A percentile compares a stretch with the other conserved stretches of the same genome.
Conservation (phyloP, 306 rosid species). For the Vigna radiata region DNA sequence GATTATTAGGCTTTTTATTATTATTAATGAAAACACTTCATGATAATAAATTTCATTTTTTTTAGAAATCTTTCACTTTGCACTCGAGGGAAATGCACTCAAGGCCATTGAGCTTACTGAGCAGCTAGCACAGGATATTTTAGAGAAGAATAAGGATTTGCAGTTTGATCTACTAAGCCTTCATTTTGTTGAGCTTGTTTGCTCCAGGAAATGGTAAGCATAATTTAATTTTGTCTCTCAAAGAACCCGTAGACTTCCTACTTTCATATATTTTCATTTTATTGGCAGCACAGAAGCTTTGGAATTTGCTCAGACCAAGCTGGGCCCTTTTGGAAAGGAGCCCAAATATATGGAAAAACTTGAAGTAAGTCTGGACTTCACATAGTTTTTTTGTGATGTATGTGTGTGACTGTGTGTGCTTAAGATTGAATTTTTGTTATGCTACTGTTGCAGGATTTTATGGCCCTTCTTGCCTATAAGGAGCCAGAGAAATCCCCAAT, state of each 20-base stretch:
- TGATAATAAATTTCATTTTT: constrained; percentile 34
- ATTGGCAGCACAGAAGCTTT: constrained; percentile 96
- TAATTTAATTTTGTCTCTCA: constrained; percentile 22
- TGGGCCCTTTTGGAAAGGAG: constrained; percentile 81
- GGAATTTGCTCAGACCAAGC: constrained; percentile 83
- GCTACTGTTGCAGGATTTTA: constrained; percentile 65
- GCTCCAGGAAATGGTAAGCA: constrained; percentile 82
- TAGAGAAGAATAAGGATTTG: constrained; percentile 77
- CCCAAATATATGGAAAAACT: constrained; percentile 64
- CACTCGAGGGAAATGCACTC: constrained; percentile 78
- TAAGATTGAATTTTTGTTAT: constrained; percentile 15
- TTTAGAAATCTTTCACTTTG: constrained; percentile 73
- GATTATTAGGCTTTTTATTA: background rate
- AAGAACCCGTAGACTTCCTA: constrained; percentile 31
- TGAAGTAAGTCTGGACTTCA: constrained; percentile 54
- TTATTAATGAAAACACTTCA: constrained; percentile 23
- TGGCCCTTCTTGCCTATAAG: constrained; percentile 89
- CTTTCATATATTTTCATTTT: constrained; percentile 46
- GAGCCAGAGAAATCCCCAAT: constrained; percentile 93
- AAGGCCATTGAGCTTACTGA: constrained; percentile 88
- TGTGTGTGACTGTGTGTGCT: background rate
- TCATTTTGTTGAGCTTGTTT: constrained; percentile 87
- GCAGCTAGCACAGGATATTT: constrained; percentile 67
- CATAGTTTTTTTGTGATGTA: background rate
- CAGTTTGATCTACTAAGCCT: constrained; percentile 90